A percentile compares a stretch with the other conserved stretches of the same genome.
Conservation (phyloP, 495 filamentous ascomycete genomes). For the Aspergillus ostianus region DNA sequence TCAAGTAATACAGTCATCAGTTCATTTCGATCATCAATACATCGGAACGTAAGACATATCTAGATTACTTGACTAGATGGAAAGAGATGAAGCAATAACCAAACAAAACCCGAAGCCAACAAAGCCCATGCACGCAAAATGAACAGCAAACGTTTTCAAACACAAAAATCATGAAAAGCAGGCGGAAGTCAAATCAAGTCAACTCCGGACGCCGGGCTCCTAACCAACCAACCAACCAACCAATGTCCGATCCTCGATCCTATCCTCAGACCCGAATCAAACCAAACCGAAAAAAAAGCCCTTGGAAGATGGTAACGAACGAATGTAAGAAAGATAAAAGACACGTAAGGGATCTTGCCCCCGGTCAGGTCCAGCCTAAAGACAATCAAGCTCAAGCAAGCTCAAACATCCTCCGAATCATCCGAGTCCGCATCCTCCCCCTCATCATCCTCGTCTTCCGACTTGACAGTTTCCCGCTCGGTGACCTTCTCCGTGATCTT, state of each 20-base stretch:
- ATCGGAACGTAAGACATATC: not conserved
- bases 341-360: not conserved
- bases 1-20: not conserved
- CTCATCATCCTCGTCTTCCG: not conserved
- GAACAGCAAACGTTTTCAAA: not conserved
- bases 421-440: not conserved
- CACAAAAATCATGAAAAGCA: not conserved
- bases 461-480: not conserved
- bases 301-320: not conserved
- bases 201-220: not conserved
- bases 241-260: not conserved
- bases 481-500: constrained; percentile 9
- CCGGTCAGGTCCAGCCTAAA: no score
- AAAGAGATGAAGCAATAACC: not conserved
- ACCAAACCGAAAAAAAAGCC: no score
- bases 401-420: not conserved
- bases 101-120: not conserved
- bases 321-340: not conserved
- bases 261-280: not conserved
- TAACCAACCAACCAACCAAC: not conserved
- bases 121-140: not conserved
- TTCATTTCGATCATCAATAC: not conserved
- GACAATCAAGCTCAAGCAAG: not conserved
- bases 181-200: not conserved
- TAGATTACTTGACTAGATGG: not conserved